A percentile compares a stretch with the other conserved stretches of the same genome.
phyloP scores from a whole-genome alignment of 805 yeast species.

The Myxozyma kluyveri region DNA sequence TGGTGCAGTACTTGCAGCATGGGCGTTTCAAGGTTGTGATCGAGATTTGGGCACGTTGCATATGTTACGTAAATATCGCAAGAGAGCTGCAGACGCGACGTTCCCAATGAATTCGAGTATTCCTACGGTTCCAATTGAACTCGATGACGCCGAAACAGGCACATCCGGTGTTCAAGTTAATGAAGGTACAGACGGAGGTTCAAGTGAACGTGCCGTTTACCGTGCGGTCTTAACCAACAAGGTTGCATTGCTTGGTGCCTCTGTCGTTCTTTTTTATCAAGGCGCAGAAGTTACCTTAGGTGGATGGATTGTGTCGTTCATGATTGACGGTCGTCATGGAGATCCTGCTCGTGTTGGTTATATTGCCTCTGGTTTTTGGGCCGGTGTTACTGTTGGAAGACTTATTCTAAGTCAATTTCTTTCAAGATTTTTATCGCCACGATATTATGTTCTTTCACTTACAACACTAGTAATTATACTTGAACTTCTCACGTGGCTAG shows the following conservation, averaged over 20 bases:
- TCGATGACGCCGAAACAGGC: not conserved
- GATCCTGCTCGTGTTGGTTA: slow-evolving; percentile 52
- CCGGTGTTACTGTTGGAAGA: slow-evolving; percentile 65
- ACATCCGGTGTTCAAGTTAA: not conserved
- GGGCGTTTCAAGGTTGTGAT: slow-evolving; percentile 43
- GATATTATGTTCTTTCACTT: slow-evolving; percentile 41
- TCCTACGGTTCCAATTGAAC: not conserved
- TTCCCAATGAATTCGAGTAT: not conserved
- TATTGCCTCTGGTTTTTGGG: slow-evolving; percentile 69
- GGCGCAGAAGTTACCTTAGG: slow-evolving; percentile 71
- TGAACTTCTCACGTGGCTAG: slow-evolving; percentile 49
- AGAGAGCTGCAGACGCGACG: not conserved
- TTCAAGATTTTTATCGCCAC: slow-evolving; percentile 17
- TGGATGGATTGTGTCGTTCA: slow-evolving; percentile 68
- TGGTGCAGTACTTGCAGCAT: slow-evolving; percentile 40
- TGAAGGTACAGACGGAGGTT: not conserved
- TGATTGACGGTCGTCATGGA: slow-evolving; percentile 54
- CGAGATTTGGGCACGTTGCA: slow-evolving; percentile 20
- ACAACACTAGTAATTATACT: slow-evolving; percentile 40
- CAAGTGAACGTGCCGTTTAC: slow-evolving; percentile 4
- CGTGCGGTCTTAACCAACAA: slow-evolving; percentile 5
- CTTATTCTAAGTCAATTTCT: slow-evolving; percentile 42
- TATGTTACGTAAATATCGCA: slow-evolving; percentile 16
- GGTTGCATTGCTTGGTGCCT: slow-evolving; percentile 47
- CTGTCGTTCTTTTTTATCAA: slow-evolving; percentile 58